A percentile compares a stretch with the other conserved stretches of the same genome.
phyloP scores from a whole-genome alignment of 2,329 filamentous ascomycete species.

The Amylocarpus encephaloides region DNA sequence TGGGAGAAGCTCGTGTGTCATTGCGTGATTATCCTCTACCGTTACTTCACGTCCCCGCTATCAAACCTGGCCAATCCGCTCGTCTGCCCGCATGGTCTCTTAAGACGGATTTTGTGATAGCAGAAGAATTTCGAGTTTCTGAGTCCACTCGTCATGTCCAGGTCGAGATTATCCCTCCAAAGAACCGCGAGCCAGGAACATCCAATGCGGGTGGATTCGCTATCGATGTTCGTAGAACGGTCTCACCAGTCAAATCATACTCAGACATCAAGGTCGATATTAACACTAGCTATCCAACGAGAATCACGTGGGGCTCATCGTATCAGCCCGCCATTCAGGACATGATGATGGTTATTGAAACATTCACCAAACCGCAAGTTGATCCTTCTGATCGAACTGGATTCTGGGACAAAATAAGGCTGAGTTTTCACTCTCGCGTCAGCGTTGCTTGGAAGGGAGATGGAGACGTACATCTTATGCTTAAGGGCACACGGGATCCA shows the following conservation, averaged over 20 bases:
- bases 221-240: conserved; percentile 82
- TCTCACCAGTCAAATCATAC: conserved; percentile 93
- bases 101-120: conserved; percentile 88
- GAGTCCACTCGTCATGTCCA: conserved; percentile 75
- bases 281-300: conserved; percentile 85
- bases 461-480: conserved; percentile 85
- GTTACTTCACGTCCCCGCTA: conserved; percentile 78
- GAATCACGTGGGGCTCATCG: conserved; percentile 94
- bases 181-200: conserved; percentile 45
- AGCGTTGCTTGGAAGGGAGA: conserved; percentile 89
- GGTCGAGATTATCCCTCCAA: conserved; percentile 77
- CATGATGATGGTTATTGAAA: conserved; percentile 99
- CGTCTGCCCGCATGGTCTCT: conserved; percentile 76
- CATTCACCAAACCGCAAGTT: conserved; percentile 90
- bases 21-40: conserved; percentile 92
- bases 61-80: conserved; percentile 73
- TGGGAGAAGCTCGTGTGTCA: conserved; percentile 82
- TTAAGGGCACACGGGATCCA: conserved; percentile 89
- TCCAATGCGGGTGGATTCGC: conserved; percentile 62
- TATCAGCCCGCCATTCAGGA: conserved; percentile 98
- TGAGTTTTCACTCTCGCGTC: conserved; percentile 89
- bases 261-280: conserved; percentile 89
- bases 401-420: conserved; percentile 97
- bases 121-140: conserved; percentile 79
- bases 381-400: conserved; percentile 91